These are phyloP conservation scores for Fennellomyces sp. DNA, from an alignment of 371 early-diverging fungal species.

Conservation along the genomic window DNA sequence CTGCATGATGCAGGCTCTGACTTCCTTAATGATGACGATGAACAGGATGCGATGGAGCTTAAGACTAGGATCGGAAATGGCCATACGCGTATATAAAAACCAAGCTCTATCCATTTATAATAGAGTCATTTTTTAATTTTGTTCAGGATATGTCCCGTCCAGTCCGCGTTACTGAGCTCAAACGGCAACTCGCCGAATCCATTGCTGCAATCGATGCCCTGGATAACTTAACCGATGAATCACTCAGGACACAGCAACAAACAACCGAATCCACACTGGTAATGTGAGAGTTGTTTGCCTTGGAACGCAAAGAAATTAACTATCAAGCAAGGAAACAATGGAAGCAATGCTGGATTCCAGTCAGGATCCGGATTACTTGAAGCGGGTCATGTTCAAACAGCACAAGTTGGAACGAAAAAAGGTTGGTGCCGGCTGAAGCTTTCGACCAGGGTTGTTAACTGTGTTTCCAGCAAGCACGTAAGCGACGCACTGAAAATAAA, in stretches of 20 bases:
- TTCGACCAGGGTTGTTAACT: no score
- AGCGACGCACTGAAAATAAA: constrained; percentile 5
- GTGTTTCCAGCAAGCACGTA: neutral
- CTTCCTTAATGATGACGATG: constrained; percentile 17
- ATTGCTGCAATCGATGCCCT: neutral
- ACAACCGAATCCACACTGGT: neutral
- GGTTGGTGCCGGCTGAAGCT: neutral
- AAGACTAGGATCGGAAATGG: constrained; percentile 1
- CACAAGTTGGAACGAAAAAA: constrained; percentile 6
- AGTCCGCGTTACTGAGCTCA: neutral
- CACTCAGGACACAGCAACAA: neutral
- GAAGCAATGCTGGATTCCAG: neutral
- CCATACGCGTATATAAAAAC: no score
- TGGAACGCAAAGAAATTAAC: no score
- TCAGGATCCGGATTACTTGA: neutral
- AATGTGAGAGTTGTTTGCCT: no score
- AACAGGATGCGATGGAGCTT: constrained; percentile 14
- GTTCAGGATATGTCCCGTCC: neutral
- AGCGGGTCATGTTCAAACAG: neutral
- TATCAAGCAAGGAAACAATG: neutral
- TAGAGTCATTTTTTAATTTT: neutral
- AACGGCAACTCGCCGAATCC: neutral
- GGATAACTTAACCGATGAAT: neutral
- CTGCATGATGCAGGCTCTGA: constrained; percentile 16
- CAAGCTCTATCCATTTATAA: no score